Evolutionary conservation across 1,139 yeast genomes (phyloP), one percentile per base, ranked within the genome.

Genomic region (Pichia sp.): DNA sequence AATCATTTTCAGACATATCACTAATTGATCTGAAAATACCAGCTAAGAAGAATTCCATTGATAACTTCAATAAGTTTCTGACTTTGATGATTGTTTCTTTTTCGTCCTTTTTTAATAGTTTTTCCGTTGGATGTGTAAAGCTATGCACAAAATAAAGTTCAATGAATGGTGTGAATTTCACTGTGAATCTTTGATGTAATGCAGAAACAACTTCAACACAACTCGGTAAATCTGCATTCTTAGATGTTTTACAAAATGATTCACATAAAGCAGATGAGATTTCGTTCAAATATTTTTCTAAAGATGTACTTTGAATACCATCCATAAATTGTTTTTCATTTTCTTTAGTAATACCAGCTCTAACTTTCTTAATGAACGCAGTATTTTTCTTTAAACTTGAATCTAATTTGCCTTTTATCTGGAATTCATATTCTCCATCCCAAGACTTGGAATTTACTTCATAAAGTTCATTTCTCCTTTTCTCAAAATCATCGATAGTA

Each of bases 381-480:
- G 89, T 82, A 62, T 90, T 88, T 62, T 84, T 86, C 70, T 89
- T 90, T 53, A 90, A 69, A 45, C 92, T 82, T 0, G 95, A 72
- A 61, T 90, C 97, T 16, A 83, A 68, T 42, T 75, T 72, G 5
- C 32, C 32, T 16, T 62, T 53, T 1, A 71, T 61, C 1, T 67
- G 49, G 35, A 56, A 48, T 7, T 53, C 64, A 23, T 45, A 40
- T 9, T 51, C 57, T 2, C 80, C 85, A 27, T 66, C 64, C 87
- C 88, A 81, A 3, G 82, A 80, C 45, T 43, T 43, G 4, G 59
- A 46, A 60, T 82, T 82, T 45, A 72, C 60, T 20, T 68, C 70
- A 42, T 57, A 56, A 36, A 80, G 66, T 51, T 71, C 68, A 29
- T 50, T 44, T 56, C 77, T 65, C 53, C 72, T 57, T 2, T 35